A percentile compares a stretch with the other conserved stretches of the same genome.
These are phyloP conservation scores for Pyracantha coccinea DNA, from an alignment of 331 rosid species.

Conservation along the genomic window DNA sequence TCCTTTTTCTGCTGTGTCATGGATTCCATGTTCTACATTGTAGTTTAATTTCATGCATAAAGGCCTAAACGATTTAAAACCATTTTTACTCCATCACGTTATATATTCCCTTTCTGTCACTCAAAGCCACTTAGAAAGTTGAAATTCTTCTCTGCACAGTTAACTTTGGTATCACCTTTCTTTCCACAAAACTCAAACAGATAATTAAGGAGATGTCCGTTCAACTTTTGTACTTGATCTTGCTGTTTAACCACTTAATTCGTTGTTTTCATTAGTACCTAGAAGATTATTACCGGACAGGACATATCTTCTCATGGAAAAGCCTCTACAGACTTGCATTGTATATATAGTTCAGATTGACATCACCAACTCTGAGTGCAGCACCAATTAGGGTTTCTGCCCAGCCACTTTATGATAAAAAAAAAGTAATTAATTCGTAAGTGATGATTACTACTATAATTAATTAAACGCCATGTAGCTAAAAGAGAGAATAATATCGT, in stretches of 20 bases:
- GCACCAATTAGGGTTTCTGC: background rate
- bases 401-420: background rate
- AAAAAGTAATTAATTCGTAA: constrained; percentile 9
- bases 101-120: constrained; percentile 30
- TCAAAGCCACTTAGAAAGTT: constrained; percentile 23
- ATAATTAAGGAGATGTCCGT: constrained; percentile 19
- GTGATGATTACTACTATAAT: background rate
- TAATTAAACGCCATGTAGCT: background rate
- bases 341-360: background rate
- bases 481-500: constrained; percentile 10
- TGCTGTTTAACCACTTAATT: background rate
- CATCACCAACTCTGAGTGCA: background rate
- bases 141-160: constrained; percentile 10
- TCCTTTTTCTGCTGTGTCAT: background rate
- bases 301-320: background rate
- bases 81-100: constrained; percentile 20
- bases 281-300: background rate
- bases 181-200: constrained; percentile 9
- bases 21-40: constrained; percentile 32
- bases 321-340: background rate
- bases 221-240: constrained; percentile 16
- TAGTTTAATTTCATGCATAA: background rate
- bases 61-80: background rate
- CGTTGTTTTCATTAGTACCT: background rate
- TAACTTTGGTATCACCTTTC: background rate